Evolutionary conservation across 2,329 filamentous ascomycete genomes (phyloP).

Genomic region (Aspergillus carbonarius): DNA sequence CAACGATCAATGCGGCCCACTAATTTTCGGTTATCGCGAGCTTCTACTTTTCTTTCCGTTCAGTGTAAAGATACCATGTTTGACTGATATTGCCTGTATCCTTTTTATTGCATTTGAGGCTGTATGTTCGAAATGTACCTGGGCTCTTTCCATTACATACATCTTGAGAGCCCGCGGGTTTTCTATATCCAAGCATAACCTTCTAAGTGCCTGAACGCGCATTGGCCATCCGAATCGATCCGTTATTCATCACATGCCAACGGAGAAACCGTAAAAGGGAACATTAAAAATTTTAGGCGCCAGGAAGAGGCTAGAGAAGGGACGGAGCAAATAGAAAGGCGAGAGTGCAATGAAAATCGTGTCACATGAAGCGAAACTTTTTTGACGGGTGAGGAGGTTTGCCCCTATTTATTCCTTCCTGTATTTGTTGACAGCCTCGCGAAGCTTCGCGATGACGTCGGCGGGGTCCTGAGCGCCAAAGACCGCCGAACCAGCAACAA

Average conservation of each 20-base stretch:
- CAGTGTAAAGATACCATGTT: conserved; percentile 18
- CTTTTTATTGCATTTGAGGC: conserved; percentile 1
- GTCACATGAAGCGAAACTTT: conserved; percentile 5
- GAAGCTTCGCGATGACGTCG: conserved; percentile 79
- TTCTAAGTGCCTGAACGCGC: not conserved
- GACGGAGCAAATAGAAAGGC: not conserved
- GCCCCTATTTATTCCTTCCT: conserved; percentile 16
- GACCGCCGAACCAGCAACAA: conserved; percentile 93
- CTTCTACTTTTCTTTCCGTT: conserved; percentile 6
- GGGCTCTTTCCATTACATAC: not conserved
- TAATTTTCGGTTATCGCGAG: not conserved
- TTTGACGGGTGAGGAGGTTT: not conserved
- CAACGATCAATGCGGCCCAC: conserved; percentile 2
- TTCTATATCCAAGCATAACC: not conserved
- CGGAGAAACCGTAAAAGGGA: not conserved
- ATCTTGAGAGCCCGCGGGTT: not conserved
- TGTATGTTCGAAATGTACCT: not conserved
- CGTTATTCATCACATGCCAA: not conserved
- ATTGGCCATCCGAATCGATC: not conserved
- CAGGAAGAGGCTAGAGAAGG: not conserved
- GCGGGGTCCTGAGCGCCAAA: conserved; percentile 88
- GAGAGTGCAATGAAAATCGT: not conserved
- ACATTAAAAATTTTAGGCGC: not conserved
- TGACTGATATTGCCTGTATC: conserved; percentile 4
- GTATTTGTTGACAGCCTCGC: conserved; percentile 72